Percentiles rank a stretch among this genome's conserved stretches.
phyloP scores from a whole-genome alignment of 768 basidiomycete species.

The Phaeotremella fagi region DNA sequence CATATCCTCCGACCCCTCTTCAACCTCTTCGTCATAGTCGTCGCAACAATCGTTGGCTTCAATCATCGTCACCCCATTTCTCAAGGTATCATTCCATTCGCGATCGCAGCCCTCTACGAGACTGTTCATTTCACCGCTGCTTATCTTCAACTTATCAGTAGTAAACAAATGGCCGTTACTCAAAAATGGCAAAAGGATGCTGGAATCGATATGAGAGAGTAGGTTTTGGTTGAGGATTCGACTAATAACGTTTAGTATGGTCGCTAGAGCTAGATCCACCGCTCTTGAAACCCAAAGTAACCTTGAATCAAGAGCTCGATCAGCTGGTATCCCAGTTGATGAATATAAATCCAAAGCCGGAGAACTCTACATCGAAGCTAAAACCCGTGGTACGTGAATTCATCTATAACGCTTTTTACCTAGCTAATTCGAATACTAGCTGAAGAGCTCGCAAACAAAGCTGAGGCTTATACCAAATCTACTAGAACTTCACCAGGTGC shows the following conservation, averaged over 20 bases:
- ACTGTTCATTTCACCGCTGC: neutral
- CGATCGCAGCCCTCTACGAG: constrained; percentile 21
- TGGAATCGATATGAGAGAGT: constrained; percentile 4
- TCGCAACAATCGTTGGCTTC: constrained; percentile 19
- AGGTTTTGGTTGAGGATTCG: neutral
- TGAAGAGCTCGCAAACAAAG: constrained; percentile 7
- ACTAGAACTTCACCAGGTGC: constrained; percentile 4
- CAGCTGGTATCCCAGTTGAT: constrained; percentile 27
- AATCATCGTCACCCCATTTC: constrained; percentile 11
- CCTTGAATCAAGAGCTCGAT: constrained; percentile 24
- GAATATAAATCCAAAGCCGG: constrained; percentile 16
- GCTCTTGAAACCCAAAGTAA: constrained; percentile 11
- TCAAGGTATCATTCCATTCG: constrained; percentile 2
- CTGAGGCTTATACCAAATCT: constrained; percentile 10
- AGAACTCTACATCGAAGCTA: neutral
- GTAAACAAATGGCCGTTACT: constrained; percentile 12
- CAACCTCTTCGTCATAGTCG: constrained; percentile 11
- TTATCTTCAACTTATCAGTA: neutral
- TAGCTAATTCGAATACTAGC: neutral
- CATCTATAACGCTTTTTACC: neutral
- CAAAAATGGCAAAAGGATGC: constrained; percentile 18
- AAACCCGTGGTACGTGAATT: neutral
- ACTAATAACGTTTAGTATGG: constrained; percentile 1
- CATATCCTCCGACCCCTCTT: constrained; percentile 20
- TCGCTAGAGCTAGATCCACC: constrained; percentile 8